These are phyloP conservation scores for Colletotrichum somersetense DNA, from an alignment of 2,329 filamentous ascomycete species.

Conservation along the genomic window DNA sequence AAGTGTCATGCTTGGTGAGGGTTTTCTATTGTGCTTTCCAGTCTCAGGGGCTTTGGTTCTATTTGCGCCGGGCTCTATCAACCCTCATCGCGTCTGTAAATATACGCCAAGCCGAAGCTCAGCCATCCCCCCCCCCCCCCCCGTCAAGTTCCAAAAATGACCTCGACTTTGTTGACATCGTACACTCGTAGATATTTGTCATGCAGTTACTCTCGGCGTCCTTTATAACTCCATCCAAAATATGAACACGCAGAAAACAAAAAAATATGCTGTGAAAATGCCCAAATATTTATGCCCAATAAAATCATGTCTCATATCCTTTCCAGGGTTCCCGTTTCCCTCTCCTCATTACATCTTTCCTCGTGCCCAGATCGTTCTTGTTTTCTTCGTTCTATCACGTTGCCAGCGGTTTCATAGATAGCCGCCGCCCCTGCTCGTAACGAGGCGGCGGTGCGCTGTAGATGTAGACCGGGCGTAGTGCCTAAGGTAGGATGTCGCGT, in stretches of 20 bases:
- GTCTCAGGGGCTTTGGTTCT: not conserved
- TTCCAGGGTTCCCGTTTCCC: not conserved
- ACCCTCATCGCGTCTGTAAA: not conserved
- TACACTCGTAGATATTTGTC: conserved; percentile 35
- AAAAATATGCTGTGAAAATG: conserved; percentile 30
- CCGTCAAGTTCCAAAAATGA: not conserved
- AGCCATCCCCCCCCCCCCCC: not conserved
- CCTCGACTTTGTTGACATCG: conserved; percentile 11
- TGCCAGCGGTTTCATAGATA: not conserved
- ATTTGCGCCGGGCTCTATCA: not conserved
- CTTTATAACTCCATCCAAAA: not conserved
- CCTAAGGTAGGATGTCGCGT: not conserved
- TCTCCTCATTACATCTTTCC: conserved; percentile 24
- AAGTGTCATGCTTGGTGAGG: not conserved
- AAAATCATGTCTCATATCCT: conserved; percentile 35
- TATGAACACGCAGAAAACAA: not conserved
- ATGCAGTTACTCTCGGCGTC: not conserved
- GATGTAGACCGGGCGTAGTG: not conserved
- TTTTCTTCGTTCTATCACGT: not conserved
- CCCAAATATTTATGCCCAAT: conserved; percentile 21
- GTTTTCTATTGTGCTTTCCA: not conserved
- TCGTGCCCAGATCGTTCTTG: conserved; percentile 13
- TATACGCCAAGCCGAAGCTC: conserved; percentile 14
- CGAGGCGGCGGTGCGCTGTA: not conserved
- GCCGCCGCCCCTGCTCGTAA: not conserved